These are phyloP conservation scores for Ogataea nakhonphanomensis DNA, from an alignment of 805 yeast species.

Conservation along the genomic window DNA sequence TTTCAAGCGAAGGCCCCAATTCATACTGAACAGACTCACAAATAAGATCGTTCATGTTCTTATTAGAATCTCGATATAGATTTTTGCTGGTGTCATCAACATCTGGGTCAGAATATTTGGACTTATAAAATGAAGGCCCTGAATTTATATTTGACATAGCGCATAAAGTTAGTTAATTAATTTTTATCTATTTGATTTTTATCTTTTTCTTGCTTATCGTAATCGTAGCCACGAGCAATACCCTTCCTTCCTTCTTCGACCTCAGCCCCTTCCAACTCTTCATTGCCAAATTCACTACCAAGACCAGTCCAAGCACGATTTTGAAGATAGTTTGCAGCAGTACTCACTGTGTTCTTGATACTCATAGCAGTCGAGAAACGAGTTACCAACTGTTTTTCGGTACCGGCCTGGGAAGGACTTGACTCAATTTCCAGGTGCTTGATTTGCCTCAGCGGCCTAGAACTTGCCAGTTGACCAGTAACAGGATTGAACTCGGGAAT, in stretches of 20 bases:
- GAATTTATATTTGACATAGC: constrained; percentile 13
- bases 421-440: constrained; percentile 62
- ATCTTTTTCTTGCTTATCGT: constrained; percentile 28
- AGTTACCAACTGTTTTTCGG: constrained; percentile 44
- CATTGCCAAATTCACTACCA: constrained; percentile 68
- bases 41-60: constrained; percentile 1
- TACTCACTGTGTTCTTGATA: constrained; percentile 77
- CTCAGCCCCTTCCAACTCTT: constrained; percentile 61
- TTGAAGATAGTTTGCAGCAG: constrained; percentile 78
- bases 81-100: not conserved
- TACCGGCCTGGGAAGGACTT: constrained; percentile 28
- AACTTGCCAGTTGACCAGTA: constrained; percentile 68
- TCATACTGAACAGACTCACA: constrained; percentile 10
- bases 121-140: constrained; percentile 23
- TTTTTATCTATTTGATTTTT: not conserved
- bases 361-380: constrained; percentile 57
- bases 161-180: constrained; percentile 1
- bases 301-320: constrained; percentile 80
- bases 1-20: constrained; percentile 24
- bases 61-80: not conserved
- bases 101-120: constrained; percentile 1
- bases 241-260: constrained; percentile 84
- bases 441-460: constrained; percentile 70
- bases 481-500: constrained; percentile 88
- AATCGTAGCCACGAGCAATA: constrained; percentile 81